These are phyloP conservation scores for Raffaelea arxii DNA, from an alignment of 2,329 filamentous ascomycete genomes.

Conservation along the genomic window DNA sequence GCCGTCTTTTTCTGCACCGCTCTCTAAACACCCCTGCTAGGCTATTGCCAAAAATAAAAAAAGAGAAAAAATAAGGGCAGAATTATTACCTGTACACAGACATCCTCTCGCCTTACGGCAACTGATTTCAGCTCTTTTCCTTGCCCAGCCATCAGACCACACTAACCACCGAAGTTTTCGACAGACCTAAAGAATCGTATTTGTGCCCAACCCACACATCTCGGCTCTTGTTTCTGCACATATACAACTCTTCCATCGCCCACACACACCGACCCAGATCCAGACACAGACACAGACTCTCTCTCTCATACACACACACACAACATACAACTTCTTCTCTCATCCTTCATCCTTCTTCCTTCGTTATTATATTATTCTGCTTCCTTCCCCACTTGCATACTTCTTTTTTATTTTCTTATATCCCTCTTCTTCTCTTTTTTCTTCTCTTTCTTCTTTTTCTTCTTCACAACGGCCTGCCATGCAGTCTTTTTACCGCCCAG, in stretches of 20 bases:
- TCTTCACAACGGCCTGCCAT: constrained; percentile 20
- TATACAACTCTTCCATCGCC: background rate
- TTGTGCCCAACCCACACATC: constrained; percentile 10
- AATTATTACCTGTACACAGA: background rate
- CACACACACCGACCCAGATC: background rate
- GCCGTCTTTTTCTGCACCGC: background rate
- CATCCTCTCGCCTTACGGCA: constrained; percentile 4
- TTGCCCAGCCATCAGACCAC: constrained; percentile 7
- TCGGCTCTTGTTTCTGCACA: background rate
- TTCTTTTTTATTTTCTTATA: background rate
- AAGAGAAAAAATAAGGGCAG: background rate
- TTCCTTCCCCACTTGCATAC: no score
- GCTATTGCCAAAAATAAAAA: constrained; percentile 12
- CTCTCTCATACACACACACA: background rate
- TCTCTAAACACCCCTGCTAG: background rate
- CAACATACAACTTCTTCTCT: background rate
- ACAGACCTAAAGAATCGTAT: constrained; percentile 4
- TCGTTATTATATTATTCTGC: background rate
- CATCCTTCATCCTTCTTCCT: background rate
- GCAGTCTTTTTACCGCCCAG: constrained; percentile 41
- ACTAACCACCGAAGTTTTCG: constrained; percentile 11
- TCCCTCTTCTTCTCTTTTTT: background rate
- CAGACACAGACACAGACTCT: background rate
- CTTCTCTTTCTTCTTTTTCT: background rate
- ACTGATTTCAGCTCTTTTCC: constrained; percentile 13